Percentiles rank a stretch among this genome's conserved stretches.
Conservation (phyloP, 805 yeast species). For the Zygoascus flipseniorum region DNA sequence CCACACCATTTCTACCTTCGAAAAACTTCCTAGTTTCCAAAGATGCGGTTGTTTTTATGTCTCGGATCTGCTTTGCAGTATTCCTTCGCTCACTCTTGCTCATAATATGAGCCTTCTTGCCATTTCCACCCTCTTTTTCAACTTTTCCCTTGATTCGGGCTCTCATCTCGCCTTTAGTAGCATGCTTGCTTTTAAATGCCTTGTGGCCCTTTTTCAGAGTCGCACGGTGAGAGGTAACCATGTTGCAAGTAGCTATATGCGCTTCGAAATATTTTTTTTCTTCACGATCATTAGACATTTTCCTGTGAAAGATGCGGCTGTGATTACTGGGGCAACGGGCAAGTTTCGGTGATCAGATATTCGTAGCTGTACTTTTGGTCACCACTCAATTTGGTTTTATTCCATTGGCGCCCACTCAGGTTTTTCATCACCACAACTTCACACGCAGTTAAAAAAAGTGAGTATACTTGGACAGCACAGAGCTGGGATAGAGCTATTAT, state of each 20-base stretch:
- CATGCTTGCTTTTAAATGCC: constrained; percentile 84
- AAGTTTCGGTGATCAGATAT: background rate
- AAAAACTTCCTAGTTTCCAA: constrained; percentile 59
- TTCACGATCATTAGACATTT: background rate
- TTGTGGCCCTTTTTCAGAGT: constrained; percentile 80
- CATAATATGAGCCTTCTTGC: constrained; percentile 10
- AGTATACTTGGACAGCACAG: background rate
- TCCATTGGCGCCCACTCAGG: background rate
- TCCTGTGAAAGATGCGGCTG: background rate
- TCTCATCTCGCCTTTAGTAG: constrained; percentile 80
- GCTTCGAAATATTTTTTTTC: background rate
- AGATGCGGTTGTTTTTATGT: constrained; percentile 56
- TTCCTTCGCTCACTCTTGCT: constrained; percentile 55
- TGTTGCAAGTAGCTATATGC: constrained; percentile 2
- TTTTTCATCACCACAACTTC: background rate
- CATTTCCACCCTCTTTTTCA: constrained; percentile 44
- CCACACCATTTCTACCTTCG: constrained; percentile 72
- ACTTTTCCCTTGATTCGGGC: constrained; percentile 76
- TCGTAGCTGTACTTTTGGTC: background rate
- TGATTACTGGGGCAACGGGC: background rate
- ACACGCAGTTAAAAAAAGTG: background rate
- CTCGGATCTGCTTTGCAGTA: constrained; percentile 65
- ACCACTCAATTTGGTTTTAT: background rate
- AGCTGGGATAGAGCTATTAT: too few species aligned
- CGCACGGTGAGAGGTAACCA: constrained; percentile 69